These are phyloP conservation scores for Scedosporium boydii DNA, from an alignment of 2,329 filamentous ascomycete genomes.

Conservation along the genomic window DNA sequence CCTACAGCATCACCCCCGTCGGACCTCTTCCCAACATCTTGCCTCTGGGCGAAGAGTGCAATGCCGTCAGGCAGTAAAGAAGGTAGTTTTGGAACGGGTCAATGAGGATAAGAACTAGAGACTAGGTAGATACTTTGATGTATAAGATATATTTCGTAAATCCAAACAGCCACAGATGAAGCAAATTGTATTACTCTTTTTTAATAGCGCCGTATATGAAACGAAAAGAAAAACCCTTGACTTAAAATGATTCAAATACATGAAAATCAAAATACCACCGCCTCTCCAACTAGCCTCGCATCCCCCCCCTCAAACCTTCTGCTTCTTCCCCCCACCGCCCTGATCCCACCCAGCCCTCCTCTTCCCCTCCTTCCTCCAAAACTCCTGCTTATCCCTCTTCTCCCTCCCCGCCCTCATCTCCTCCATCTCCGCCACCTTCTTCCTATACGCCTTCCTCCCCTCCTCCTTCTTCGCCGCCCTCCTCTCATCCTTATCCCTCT, in stretches of 20 bases:
- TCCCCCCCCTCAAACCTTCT: not conserved
- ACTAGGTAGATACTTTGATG: not conserved
- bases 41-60: slow-evolving; percentile 67
- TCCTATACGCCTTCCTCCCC: slow-evolving; percentile 67
- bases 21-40: slow-evolving; percentile 79
- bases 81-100: too few relatives aligned
- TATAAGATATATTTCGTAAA: not conserved
- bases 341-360: slow-evolving; percentile 39
- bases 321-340: slow-evolving; percentile 25
- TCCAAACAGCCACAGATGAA: not conserved
- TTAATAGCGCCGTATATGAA: not conserved
- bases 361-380: slow-evolving; percentile 83
- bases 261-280: not conserved
- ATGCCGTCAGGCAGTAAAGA: slow-evolving; percentile 32
- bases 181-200: not conserved
- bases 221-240: too few relatives aligned
- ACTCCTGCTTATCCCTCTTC: slow-evolving; percentile 87
- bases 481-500: slow-evolving; percentile 86
- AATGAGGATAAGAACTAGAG: not conserved
- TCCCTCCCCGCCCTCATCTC: slow-evolving; percentile 83
- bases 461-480: slow-evolving; percentile 80
- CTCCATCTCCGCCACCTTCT: slow-evolving; percentile 70
- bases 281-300: not conserved
- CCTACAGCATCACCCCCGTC: slow-evolving; percentile 66
- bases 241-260: not conserved